Evolutionary conservation across 176 grass and related monocot genomes (phyloP).

Genomic region (Ampelocalamus luodianensis): DNA sequence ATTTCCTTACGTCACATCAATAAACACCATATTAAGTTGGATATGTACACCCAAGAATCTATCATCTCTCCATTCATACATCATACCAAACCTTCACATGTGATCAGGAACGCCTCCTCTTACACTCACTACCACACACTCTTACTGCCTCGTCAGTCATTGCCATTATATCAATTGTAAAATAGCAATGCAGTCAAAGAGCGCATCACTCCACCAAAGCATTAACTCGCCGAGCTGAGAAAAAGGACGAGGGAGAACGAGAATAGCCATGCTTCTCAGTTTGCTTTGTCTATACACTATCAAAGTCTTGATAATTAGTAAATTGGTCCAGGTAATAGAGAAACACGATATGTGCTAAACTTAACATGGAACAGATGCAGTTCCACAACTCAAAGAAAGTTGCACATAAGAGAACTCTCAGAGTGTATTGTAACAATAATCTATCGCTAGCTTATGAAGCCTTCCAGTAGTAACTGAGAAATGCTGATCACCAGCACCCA

Average conservation of each 20-base stretch:
- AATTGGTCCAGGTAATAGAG: conserved; percentile 12
- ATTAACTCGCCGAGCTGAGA: neutral
- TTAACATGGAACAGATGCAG: conserved; percentile 18
- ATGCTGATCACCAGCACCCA: neutral
- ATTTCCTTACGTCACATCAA: conserved; percentile 17
- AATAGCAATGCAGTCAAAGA: conserved; percentile 1
- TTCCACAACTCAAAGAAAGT: conserved; percentile 5
- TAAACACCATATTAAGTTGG: conserved; percentile 19
- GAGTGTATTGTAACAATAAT: neutral
- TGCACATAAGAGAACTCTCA: conserved; percentile 8
- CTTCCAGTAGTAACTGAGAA: conserved; percentile 4
- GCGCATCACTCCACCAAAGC: conserved; percentile 16
- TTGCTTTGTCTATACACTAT: conserved; percentile 37
- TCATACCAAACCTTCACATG: neutral
- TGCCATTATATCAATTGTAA: neutral
- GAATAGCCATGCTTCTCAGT: conserved; percentile 7
- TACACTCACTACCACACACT: conserved; percentile 29
- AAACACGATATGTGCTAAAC: neutral
- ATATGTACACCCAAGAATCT: conserved; percentile 13
- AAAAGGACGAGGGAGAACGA: neutral
- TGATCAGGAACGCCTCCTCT: neutral
- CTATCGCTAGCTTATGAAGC: neutral
- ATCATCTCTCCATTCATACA: conserved; percentile 26
- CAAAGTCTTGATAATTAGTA: neutral
- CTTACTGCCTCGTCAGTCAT: conserved; percentile 3